phyloP scores from a whole-genome alignment of 176 grass and related monocot genomes.

The Chrysopogon serrulatus region DNA sequence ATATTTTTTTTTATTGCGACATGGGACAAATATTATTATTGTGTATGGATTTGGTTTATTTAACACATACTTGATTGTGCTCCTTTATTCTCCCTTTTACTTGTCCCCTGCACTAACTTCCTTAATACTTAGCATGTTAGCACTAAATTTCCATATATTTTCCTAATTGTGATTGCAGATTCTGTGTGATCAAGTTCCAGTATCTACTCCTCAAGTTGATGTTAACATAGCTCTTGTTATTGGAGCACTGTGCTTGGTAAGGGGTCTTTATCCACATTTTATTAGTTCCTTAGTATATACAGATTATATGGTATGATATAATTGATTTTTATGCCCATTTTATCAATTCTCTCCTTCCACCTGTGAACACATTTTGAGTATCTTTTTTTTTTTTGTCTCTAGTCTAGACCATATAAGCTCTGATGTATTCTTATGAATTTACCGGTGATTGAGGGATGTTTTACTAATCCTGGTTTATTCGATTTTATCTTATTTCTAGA shows the following conservation, averaged over 20 bases:
- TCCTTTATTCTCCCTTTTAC: neutral
- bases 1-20: slow-evolving; percentile 7
- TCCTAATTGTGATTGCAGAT: slow-evolving; percentile 53
- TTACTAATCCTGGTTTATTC: slow-evolving; percentile 24
- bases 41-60: neutral
- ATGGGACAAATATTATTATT: slow-evolving; percentile 1
- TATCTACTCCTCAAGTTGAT: slow-evolving; percentile 60
- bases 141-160: slow-evolving; percentile 12
- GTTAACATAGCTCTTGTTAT: slow-evolving; percentile 82
- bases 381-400: slow-evolving; percentile 2
- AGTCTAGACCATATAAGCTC: neutral
- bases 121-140: slow-evolving; percentile 4
- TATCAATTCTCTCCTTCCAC: slow-evolving; percentile 1
- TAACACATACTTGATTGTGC: neutral
- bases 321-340: slow-evolving; percentile 1
- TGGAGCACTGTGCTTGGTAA: slow-evolving; percentile 91
- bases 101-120: slow-evolving; percentile 8
- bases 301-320: neutral
- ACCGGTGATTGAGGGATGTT: neutral
- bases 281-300: neutral
- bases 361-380: neutral
- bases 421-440: neutral
- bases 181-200: slow-evolving; percentile 46
- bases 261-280: slow-evolving; percentile 23
- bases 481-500: slow-evolving; percentile 38